Base-by-base conservation (phyloP, 352 stramenopile species). In the Globisporangium cylindrosporum region DNA sequence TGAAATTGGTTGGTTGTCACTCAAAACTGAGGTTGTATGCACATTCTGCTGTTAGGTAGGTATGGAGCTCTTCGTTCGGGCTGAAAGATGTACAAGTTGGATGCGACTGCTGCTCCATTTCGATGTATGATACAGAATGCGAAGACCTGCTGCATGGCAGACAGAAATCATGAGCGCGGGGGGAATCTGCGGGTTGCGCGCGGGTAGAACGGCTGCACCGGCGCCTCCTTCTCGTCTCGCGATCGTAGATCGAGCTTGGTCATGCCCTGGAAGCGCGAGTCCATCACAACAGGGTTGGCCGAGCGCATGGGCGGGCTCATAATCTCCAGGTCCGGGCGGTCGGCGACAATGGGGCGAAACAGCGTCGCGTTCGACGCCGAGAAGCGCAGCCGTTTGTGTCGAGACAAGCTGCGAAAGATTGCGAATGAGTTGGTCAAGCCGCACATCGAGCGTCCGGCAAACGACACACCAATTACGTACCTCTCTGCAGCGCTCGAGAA, bases 261-360 rank as follows among this genome's bases (percentile, higher is more conserved):
- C 64, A 59, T 41, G 56, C 22, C 15, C 41, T 75, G 70, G 36
- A 75, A 75, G 48, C 66, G 67, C 27, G 68, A 68, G 62, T 73
- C 70, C 55, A 75, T 49, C 24, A 67, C 59, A 27, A 75, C 66
- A 10, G 66, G 66, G 56, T 75, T 75, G 18, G 25, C 57, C 1
- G 70, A 61, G 2, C 70, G 70, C 46, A 66, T 53, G 3, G 70
- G 70, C 7, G 70, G 70, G 27, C 66, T 73, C 38, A 55, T 66
- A 59, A 66, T 55, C 54, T 73, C 54, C 54, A 73, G 55, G 48
- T 75, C 70, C 1, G 66, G 70, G 6, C 70, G 66, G 8, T 72
- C 57, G 0, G 43, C 55, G 64, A 64, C 64, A 59, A 75, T 75
- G 8, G 70, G 41, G n/a, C 62, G 70, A n/a, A 75, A 76, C 8